Base-by-base conservation (phyloP, 176 grass and related monocot genomes). In the Aechmea fasciata region DNA sequence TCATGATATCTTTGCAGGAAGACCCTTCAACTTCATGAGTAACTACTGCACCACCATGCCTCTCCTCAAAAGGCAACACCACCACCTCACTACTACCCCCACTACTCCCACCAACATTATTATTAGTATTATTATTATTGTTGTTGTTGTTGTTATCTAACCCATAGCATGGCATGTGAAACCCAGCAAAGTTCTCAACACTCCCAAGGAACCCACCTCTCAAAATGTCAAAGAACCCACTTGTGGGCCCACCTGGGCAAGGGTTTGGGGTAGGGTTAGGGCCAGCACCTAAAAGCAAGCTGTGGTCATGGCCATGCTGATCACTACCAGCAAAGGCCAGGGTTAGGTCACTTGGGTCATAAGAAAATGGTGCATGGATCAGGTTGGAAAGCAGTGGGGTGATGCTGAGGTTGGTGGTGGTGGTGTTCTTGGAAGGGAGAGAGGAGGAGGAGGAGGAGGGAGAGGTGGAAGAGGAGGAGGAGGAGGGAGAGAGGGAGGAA, bases 201-300 rank as follows among this genome's bases (percentile, higher is more conserved):
- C 2, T 66, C 50, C 51, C 73, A 3, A 67, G 19, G 59, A 76
- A 18, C 55, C 61, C 73, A 52, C 69, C 51, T 65, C 73, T 77
- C 5, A 83, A 24, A 12, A 83, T 59, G 12, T 83, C 80, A 18
- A 83, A 64, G 11, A 83, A 77, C 1, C 66, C 73, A 24, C 49
- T 29, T 3, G 28, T 1, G 13, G 55, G 33, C 14, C 25, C 68
- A 64, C 5, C 19, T 19, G n/a, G 18, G 54, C 24, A 18, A n/a
- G 33, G 33, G 33, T 6, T 41, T 7, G 33, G 3, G 33, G 0
- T 41, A 41, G 33, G 33, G 33, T 7, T 41, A 41, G 33, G 33
- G 33, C 33, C 33, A 41, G 5, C 33, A 41, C 33, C 33, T 41
- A 41, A 41, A 7, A 41, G 33, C 33, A 41, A 41, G 33, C 5